Percentiles rank a stretch among this genome's conserved stretches.
Conservation (phyloP, 208 protist species). For the Leishmania aethiopica region DNA sequence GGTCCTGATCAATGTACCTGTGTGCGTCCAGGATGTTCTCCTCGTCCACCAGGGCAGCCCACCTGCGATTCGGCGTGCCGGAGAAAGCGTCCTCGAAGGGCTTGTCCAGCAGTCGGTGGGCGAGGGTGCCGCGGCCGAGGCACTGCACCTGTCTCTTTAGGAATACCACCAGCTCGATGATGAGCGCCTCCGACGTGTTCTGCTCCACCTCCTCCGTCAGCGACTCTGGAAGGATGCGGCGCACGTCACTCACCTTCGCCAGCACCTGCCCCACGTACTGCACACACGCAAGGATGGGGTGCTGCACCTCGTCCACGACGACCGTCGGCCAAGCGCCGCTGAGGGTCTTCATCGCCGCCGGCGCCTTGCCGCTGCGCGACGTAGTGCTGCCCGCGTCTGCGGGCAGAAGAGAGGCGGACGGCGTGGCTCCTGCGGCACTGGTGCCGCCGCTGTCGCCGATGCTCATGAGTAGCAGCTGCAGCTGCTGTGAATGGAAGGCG, state of each 20-base stretch:
- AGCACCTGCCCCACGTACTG: constrained; percentile 80
- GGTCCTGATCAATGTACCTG: constrained; percentile 53
- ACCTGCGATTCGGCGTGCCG: constrained; percentile 42
- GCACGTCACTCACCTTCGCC: constrained; percentile 63
- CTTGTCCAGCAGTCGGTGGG: constrained; percentile 54
- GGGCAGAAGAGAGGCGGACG: background rate
- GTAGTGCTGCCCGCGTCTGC: background rate
- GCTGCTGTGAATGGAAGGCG: constrained; percentile 72
- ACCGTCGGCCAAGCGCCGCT: constrained; percentile 67
- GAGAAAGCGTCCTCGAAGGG: constrained; percentile 80
- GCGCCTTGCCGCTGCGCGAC: background rate
- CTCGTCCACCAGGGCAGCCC: constrained; percentile 66
- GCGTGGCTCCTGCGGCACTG: background rate
- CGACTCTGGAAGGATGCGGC: constrained; percentile 43
- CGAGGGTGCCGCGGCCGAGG: constrained; percentile 59
- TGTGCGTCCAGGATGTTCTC: constrained; percentile 44
- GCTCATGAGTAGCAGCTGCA: constrained; percentile 62
- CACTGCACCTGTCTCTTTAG: constrained; percentile 71
- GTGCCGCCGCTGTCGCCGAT: constrained; percentile 22
- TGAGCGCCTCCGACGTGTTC: constrained; percentile 61
- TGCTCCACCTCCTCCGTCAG: constrained; percentile 69
- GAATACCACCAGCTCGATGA: constrained; percentile 71
- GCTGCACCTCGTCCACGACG: constrained; percentile 30
- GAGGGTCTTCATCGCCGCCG: constrained; percentile 15
- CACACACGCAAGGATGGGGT: constrained; percentile 71